Base-by-base conservation (phyloP, 176 grass and related monocot genomes). In the Carex kokanica region DNA sequence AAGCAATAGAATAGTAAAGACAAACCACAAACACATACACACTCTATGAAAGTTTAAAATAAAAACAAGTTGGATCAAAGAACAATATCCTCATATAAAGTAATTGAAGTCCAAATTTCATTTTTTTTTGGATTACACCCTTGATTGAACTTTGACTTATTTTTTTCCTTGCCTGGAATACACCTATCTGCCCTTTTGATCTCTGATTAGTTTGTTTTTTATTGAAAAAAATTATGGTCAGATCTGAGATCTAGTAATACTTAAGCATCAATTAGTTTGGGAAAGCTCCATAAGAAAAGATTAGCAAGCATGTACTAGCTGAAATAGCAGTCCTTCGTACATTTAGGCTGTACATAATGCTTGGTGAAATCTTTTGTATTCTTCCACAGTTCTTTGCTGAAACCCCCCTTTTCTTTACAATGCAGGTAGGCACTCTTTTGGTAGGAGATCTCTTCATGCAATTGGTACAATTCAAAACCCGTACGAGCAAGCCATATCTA, bases 401-500 rank as follows among this genome's bases (percentile, higher is more conserved):
- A 14, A 74, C 11, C 41, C 41, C 70, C 6, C 17, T 68, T 21
- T 24, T 51, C 24, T 25, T 74, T 16, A 51, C 27, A 60, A 29
- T 91, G 6, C 88, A 97, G 92, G 92, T 56, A 87, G 77, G 63
- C 23, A 87, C 87, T 98, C 92, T 32, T 95, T 95, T 60, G 49
- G 73, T 83, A 89, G 91, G 85, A 91, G 88, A 91, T 95, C 92
- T 88, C 86, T 95, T 65, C 95, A 98, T 84, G 89, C 92, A 59
- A 90, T 98, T 79, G 74, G 85, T 80, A 40, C 61, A 21, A 85
- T n/a, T 60, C 83, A 88, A 47, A 98, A 94, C 68, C 95, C 95
- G 49, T 98, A 98, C 75, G 95, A 98, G 77, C 90, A 93, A 91
- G 92, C 95, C 83, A 98, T 98, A 74, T 98, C 95, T 56, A 93